Percentiles rank a stretch among this genome's conserved stretches.
These are phyloP conservation scores for Castanospermum australe DNA, from an alignment of 306 rosid genomes.

Conservation along the genomic window DNA sequence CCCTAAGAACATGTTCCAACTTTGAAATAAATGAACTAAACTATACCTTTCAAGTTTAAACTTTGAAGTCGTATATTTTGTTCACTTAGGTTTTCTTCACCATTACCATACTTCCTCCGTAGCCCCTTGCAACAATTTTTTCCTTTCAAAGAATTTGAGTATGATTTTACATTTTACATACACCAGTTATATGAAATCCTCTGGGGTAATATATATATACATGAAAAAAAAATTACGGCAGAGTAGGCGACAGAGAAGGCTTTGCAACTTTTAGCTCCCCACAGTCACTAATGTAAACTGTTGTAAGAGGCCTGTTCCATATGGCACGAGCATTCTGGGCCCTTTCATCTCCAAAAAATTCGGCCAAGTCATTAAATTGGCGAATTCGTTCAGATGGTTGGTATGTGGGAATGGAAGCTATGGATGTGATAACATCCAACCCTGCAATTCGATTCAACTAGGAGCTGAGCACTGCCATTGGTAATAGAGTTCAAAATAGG, in stretches of 20 bases:
- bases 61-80: neutral
- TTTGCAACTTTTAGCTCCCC: conserved; percentile 85
- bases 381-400: conserved; percentile 74
- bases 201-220: conserved; percentile 20
- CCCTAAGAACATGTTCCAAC: too few relatives aligned
- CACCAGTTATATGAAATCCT: conserved; percentile 25
- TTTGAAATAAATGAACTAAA: neutral
- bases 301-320: conserved; percentile 83
- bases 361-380: conserved; percentile 85
- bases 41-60: neutral
- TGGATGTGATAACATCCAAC: conserved; percentile 78
- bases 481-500: neutral
- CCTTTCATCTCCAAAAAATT: conserved; percentile 83
- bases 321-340: conserved; percentile 82
- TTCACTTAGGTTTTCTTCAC: neutral
- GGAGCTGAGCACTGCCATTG: conserved; percentile 19
- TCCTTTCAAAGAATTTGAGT: conserved; percentile 25
- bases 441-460: conserved; percentile 50
- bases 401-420: conserved; percentile 82
- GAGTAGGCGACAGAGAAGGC: conserved; percentile 80
- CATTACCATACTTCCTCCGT: neutral
- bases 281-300: conserved; percentile 81
- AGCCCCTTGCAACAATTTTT: neutral
- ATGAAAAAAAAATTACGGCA: conserved; percentile 58
- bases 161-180: conserved; percentile 38